A percentile compares a stretch with the other conserved stretches of the same genome.
phyloP scores from a whole-genome alignment of 108 stramenopile genomes.

The Parietichytrium sp. region DNA sequence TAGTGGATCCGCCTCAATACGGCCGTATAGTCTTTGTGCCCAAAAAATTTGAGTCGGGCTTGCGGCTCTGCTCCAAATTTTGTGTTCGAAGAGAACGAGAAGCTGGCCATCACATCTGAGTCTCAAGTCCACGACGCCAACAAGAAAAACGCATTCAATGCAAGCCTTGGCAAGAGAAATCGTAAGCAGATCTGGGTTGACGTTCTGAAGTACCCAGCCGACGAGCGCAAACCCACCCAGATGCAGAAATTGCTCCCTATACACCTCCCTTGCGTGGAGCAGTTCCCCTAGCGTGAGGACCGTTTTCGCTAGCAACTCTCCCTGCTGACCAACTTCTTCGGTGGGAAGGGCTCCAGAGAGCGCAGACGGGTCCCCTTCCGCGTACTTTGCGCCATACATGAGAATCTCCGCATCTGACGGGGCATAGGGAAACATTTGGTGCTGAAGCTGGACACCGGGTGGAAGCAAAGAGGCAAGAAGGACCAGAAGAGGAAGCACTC shows the following conservation, averaged over 20 bases:
- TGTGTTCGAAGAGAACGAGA: neutral
- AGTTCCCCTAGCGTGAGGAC: neutral
- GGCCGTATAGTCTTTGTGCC: neutral
- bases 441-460: neutral
- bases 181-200: neutral
- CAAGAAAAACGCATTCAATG: neutral
- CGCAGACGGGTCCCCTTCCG: too few relatives aligned
- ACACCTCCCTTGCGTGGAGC: neutral
- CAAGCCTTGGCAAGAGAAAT: neutral
- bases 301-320: neutral
- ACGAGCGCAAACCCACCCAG: neutral
- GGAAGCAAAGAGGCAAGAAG: neutral
- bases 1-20: neutral
- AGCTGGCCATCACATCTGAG: constrained; percentile 17
- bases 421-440: neutral
- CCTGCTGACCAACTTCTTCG: too few relatives aligned
- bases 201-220: neutral
- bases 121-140: neutral
- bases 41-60: neutral
- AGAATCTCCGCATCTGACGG: too few relatives aligned
- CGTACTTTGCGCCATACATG: too few relatives aligned
- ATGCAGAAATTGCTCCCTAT: constrained; percentile 8
- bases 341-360: neutral
- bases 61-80: neutral
- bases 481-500: neutral